Evolutionary conservation across 495 filamentous ascomycete genomes (phyloP).

Genomic region (Entonaema liquescens): DNA sequence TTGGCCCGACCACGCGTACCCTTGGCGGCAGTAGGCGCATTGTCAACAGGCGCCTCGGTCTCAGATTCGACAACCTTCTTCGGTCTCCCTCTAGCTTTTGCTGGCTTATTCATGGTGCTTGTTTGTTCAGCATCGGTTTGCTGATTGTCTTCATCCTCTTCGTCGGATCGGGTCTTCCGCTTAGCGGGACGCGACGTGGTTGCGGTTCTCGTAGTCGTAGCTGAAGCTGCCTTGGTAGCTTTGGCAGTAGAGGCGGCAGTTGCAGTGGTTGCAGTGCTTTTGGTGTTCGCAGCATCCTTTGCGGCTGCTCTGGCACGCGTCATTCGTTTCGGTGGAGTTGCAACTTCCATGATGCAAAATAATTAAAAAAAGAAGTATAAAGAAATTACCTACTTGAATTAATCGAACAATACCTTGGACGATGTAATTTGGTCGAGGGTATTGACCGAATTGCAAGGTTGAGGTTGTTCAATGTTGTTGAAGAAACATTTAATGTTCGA

Average conservation of each 20-base stretch:
- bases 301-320: slow-evolving; percentile 67
- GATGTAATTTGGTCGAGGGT: slow-evolving; percentile 2
- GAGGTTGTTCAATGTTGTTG: slow-evolving; percentile 13
- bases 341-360: slow-evolving; percentile 50
- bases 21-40: slow-evolving; percentile 24
- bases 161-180: slow-evolving; percentile 58
- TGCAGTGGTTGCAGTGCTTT: slow-evolving; percentile 47
- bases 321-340: slow-evolving; percentile 63
- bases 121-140: slow-evolving; percentile 32
- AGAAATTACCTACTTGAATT: slow-evolving; percentile 16
- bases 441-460: slow-evolving; percentile 21
- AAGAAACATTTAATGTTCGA: slow-evolving; percentile 13
- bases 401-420: slow-evolving; percentile 23
- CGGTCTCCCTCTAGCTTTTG: slow-evolving; percentile 53
- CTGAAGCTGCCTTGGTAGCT: slow-evolving; percentile 36
- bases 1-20: slow-evolving; percentile 41
- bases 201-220: slow-evolving; percentile 9
- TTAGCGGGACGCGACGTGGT: slow-evolving; percentile 46
- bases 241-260: slow-evolving; percentile 51
- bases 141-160: slow-evolving; percentile 51
- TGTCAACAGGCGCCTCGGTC: slow-evolving; percentile 29
- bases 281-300: slow-evolving; percentile 49
- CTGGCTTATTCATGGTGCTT: slow-evolving; percentile 41
- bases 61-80: slow-evolving; percentile 51
- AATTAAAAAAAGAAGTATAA: slow-evolving; percentile 16